These are phyloP conservation scores for Fraxinus platypoda DNA, from an alignment of 305 asterid species.

Conservation along the genomic window DNA sequence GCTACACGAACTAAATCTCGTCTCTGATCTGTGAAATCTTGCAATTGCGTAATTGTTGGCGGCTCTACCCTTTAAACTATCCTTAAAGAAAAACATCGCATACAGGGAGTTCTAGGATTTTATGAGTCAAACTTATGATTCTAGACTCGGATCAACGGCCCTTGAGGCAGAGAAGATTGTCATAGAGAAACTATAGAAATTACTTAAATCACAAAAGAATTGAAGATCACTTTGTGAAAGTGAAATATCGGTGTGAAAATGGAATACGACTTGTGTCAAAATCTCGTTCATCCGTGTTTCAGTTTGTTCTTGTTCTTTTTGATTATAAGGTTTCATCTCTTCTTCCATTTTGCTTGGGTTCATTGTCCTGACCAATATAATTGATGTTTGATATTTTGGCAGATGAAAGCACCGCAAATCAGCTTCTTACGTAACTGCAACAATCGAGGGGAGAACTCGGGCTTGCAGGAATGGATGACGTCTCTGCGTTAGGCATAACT, in stretches of 20 bases:
- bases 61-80: not conserved
- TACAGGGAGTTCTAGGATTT: too few relatives aligned
- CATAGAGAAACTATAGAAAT: too few relatives aligned
- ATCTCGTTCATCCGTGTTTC: not conserved
- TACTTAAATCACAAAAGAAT: too few relatives aligned
- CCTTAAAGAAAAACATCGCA: not conserved
- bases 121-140: too few relatives aligned
- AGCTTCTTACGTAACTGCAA: not conserved
- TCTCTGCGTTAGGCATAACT: not conserved
- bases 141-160: not conserved
- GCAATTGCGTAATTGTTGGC: not conserved
- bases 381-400: not conserved
- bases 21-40: not conserved
- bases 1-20: not conserved
- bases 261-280: not conserved
- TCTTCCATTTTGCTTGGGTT: not conserved
- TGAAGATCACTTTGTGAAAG: too few relatives aligned
- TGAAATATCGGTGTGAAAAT: too few relatives aligned
- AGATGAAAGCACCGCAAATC: constrained; percentile 19
- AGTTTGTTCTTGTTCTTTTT: not conserved
- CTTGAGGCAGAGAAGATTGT: too few relatives aligned
- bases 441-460: constrained; percentile 19
- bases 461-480: not conserved
- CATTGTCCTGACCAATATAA: not conserved
- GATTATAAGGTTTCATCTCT: not conserved